Evolutionary conservation across 108 stramenopile species (phyloP).

Genomic region (Conticribra guillardii): DNA sequence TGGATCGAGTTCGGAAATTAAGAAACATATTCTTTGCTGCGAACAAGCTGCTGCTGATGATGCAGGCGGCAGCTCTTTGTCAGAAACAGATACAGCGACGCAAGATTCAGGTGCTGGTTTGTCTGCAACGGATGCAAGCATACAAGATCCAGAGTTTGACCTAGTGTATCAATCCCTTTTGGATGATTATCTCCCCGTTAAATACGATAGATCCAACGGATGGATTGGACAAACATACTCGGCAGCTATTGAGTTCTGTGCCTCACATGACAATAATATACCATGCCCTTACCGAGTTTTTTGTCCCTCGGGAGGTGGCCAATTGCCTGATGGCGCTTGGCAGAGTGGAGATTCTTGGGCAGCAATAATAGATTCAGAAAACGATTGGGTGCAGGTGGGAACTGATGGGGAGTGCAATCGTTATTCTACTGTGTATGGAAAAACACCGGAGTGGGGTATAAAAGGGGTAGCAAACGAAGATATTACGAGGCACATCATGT

Average conservation of each 20-base stretch:
- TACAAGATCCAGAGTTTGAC: too few relatives aligned
- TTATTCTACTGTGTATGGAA: not conserved
- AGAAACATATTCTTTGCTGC: conserved; percentile 30
- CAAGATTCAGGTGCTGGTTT: not conserved
- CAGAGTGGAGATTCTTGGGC: conserved; percentile 30
- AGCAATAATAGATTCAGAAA: conserved; percentile 10
- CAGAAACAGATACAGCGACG: not conserved
- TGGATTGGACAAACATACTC: conserved; percentile 34
- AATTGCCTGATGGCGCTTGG: conserved; percentile 17
- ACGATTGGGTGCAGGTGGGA: conserved; percentile 46
- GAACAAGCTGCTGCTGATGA: not conserved
- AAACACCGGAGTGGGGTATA: conserved; percentile 6
- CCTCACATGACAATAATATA: conserved; percentile 16
- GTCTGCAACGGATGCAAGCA: too few relatives aligned
- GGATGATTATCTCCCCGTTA: not conserved
- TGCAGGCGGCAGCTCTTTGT: not conserved
- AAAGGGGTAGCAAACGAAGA: conserved; percentile 2
- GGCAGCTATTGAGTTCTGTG: conserved; percentile 35
- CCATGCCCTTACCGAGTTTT: conserved; percentile 44
- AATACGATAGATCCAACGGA: conserved; percentile 2
- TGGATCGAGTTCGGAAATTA: conserved; percentile 19
- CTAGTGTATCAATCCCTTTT: not conserved
- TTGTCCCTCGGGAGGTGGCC: conserved; percentile 25
- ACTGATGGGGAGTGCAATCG: conserved; percentile 20
- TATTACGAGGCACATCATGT: conserved; percentile 41